A percentile compares a stretch with the other conserved stretches of the same genome.
phyloP scores from a whole-genome alignment of 345 rosid species.

The Eucalyptus pauciflora region DNA sequence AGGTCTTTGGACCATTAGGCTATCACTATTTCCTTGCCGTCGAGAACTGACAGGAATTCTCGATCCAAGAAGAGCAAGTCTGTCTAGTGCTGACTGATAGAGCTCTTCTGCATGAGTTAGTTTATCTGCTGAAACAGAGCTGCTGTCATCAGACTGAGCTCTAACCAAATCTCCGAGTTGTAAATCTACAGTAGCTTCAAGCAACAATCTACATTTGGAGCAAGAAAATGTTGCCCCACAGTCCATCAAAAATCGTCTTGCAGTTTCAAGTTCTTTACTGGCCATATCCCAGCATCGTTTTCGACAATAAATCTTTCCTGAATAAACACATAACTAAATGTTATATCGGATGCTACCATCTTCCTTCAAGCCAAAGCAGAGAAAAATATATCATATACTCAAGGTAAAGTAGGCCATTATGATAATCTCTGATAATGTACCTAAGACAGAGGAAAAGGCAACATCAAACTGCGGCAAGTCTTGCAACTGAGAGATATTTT shows the following conservation, averaged over 20 bases:
- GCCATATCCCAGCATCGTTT: conserved; percentile 52
- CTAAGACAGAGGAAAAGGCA: conserved; percentile 70
- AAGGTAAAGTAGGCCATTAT: not conserved
- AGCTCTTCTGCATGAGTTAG: conserved; percentile 47
- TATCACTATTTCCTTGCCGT: conserved; percentile 11
- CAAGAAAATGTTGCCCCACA: conserved; percentile 30
- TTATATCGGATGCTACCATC: not conserved
- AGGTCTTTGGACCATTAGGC: not conserved
- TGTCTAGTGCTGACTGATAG: conserved; percentile 51
- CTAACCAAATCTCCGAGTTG: conserved; percentile 68
- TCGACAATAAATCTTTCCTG: conserved; percentile 66
- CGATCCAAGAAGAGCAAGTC: conserved; percentile 48
- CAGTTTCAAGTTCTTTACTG: conserved; percentile 54
- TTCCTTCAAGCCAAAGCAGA: not conserved
- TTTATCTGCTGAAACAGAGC: conserved; percentile 18
- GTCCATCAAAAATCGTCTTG: conserved; percentile 34
- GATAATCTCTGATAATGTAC: conserved; percentile 12
- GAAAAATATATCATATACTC: not conserved
- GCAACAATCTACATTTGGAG: conserved; percentile 50
- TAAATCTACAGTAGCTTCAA: conserved; percentile 46
- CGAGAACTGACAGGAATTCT: conserved; percentile 30
- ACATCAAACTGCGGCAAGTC: conserved; percentile 46
- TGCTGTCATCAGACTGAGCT: conserved; percentile 11
- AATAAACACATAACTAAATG: not conserved
- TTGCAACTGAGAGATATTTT: conserved; percentile 48